Evolutionary conservation across 1,284 basidiomycete genomes (phyloP), one percentile per base, ranked within the genome.

Genomic region (Heterobasidion irregulare): DNA sequence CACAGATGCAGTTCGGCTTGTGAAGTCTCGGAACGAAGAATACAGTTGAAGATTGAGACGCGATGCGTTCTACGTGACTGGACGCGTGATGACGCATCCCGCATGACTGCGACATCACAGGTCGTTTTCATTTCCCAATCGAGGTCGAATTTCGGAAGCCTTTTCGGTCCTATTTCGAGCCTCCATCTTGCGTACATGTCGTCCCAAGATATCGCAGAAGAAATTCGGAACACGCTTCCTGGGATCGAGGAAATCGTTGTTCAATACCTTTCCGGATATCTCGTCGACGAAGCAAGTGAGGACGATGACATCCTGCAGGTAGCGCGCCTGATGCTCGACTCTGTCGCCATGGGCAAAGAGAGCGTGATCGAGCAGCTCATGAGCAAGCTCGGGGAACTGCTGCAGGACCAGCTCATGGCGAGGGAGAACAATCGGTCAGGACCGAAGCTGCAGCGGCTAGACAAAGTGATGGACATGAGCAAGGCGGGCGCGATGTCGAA

Each of bases 381-480:
- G 71, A 64, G 74, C 6, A 77, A 77, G 52, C 82, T 95, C 49
- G 82, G 76, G 1, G 79, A 82, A 59, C 74, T 85, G 61, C 78
- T 88, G 47, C 78, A 82, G 55, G 85, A 86, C 32, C 82, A 84
- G 52, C 72, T 89, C 47, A 75, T 69, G 51, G 75, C 84, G 41
- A 73, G 77, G 52, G 83, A 77, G 65, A 84, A 76, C 57, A 79
- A 77, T 62, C 58, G 67, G 63, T 60, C 77, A 47, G 79, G 77
- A 26, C 78, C 82, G 58, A 78, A 81, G 59, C 66, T 92, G 47
- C 81, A 84, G 62, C 86, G 90, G 66, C 76, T 99, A 57, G 96
- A 98, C 69, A 93, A 92, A 70, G 91, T 94, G 47, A 86, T 99
- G 76, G 91, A 98, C 65, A 92, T 99, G 87, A 90, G 92, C 71